Evolutionary conservation across 2,329 filamentous ascomycete species (phyloP).

Genomic region (Magnaporthiopsis incrustans): DNA sequence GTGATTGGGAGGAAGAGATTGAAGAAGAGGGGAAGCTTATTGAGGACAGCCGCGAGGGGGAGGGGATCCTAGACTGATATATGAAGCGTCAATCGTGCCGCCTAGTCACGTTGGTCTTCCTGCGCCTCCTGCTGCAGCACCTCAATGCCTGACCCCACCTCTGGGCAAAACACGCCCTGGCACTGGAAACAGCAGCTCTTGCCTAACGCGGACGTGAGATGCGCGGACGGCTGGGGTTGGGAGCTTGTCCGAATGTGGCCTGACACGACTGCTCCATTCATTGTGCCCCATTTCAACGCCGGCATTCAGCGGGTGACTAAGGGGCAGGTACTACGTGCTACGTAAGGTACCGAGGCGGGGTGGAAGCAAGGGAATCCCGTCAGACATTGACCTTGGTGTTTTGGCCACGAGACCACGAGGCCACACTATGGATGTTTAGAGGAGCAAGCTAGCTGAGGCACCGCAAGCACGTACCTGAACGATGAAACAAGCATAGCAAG

Average conservation of each 20-base stretch:
- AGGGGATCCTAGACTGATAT: neutral
- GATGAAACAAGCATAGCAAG: neutral
- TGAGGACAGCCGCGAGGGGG: neutral
- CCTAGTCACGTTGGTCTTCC: neutral
- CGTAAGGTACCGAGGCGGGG: neutral
- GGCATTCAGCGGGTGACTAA: neutral
- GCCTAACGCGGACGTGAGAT: neutral
- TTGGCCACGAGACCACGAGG: too few relatives aligned
- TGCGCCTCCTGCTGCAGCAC: neutral
- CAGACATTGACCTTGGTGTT: neutral
- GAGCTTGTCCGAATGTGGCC: neutral
- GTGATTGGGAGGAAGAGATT: constrained; percentile 9
- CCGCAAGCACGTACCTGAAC: neutral
- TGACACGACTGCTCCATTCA: neutral
- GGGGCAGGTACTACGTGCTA: neutral
- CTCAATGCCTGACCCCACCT: constrained; percentile 9
- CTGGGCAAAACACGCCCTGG: constrained; percentile 6
- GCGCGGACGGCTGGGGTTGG: neutral
- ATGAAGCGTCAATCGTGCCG: neutral
- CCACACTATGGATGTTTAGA: neutral
- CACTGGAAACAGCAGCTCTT: neutral
- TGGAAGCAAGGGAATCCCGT: neutral
- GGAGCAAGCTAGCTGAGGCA: neutral
- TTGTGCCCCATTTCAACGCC: neutral
- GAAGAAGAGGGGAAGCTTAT: constrained; percentile 2